Evolutionary conservation across 441 rosid species (phyloP), one percentile per base, ranked within the genome.

Genomic region (Corymbia calophylla): DNA sequence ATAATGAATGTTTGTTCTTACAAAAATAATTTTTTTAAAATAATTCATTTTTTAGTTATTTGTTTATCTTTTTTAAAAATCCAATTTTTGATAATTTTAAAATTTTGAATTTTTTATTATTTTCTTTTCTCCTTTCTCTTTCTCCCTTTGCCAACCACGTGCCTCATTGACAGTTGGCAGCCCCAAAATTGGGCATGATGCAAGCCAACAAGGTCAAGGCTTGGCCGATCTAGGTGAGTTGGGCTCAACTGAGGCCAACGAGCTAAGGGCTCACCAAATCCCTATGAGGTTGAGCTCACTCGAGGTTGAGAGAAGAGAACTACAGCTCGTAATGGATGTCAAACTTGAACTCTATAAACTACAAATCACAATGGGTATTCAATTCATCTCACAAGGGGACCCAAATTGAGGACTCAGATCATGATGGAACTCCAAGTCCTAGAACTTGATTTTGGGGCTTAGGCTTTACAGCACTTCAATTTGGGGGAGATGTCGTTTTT

Each of bases 341-440:
- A 0, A 58, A 58, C 14, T 58, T 29, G 10, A 58, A 58, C 62
- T 23, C 3, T 58, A 23, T 58, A 58, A 56, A 9, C 6, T 56
- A 4, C 23, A 56, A 29, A 58, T 58, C 10, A 58, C 44, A 13
- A 56, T 56, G 10, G 29, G 5, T 3, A 0, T 56, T 0, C 13
- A 56, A 56, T 56, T 56, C 25, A 56, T 56, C 14, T 56, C 29
- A 9, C 1, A 0, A 56, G 62, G 27, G 29, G 29, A 58, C 14
- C 5, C 62, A 58, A 9, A 58, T 58, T 1, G 6, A 39, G 29
- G 29, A 58, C 14, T 2, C 62, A 58, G 0, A 58, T 58, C 2
- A 6, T 3, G 5, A 9, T 56, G 62, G 6, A 56, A 56, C 13
- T 56, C 29, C 0, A 1, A 0, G 14, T 25, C 0, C 0, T 0